phyloP scores from a whole-genome alignment of 345 rosid genomes.

The Eucalyptus virginea region DNA sequence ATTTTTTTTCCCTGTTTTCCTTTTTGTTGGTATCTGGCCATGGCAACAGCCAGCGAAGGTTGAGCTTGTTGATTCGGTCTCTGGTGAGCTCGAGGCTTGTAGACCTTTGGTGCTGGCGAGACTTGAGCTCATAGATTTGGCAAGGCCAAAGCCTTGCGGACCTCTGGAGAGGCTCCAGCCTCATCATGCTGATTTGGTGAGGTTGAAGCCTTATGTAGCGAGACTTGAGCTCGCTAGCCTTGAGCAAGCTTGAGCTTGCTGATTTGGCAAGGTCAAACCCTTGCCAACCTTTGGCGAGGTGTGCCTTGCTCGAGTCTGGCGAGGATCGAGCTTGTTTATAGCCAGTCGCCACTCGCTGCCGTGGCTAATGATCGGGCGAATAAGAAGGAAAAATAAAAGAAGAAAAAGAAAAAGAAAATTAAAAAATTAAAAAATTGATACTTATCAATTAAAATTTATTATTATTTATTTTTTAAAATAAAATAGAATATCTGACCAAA shows the following conservation, averaged over 20 bases:
- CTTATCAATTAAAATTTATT: not conserved
- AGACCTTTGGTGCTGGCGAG: not conserved
- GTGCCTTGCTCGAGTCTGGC: not conserved
- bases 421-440: too few species aligned
- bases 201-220: too few species aligned
- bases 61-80: too few species aligned
- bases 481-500: not conserved
- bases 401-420: not conserved
- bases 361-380: not conserved
- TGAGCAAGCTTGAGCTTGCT: too few species aligned
- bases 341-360: not conserved
- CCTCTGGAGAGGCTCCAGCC: not conserved
- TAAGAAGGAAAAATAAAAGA: not conserved
- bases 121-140: not conserved
- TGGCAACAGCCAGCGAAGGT: not conserved
- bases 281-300: not conserved
- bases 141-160: not conserved
- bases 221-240: too few species aligned
- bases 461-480: too few species aligned
- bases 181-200: too few species aligned
- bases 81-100: not conserved
- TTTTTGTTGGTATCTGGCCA: not conserved
- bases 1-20: not conserved
- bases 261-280: not conserved
- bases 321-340: not conserved